phyloP scores from a whole-genome alignment of 768 basidiomycete species.

The Termitomyces sp. region DNA sequence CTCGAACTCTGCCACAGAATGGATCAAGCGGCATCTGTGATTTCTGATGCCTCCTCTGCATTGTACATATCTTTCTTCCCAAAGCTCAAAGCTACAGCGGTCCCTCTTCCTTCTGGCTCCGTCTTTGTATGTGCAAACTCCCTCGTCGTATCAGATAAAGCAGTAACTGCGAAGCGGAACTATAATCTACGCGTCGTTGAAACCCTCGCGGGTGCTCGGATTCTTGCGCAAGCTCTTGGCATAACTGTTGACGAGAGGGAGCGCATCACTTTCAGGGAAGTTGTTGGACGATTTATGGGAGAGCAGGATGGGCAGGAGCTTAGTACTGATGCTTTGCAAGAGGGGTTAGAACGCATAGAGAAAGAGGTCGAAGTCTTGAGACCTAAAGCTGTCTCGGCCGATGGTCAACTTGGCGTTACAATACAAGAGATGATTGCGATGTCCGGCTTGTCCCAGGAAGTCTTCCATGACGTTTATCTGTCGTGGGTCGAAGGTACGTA shows the following conservation, averaged over 20 bases:
- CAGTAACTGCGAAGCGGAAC: constrained; percentile 63
- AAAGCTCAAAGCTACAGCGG: constrained; percentile 56
- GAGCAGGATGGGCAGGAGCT: constrained; percentile 44
- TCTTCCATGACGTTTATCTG: constrained; percentile 66
- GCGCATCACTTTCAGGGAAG: constrained; percentile 62
- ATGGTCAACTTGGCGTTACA: constrained; percentile 56
- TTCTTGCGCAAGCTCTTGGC: constrained; percentile 59
- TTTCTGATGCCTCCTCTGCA: constrained; percentile 64
- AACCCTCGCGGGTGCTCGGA: constrained; percentile 72
- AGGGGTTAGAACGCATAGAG: constrained; percentile 41
- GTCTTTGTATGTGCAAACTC: constrained; percentile 82
- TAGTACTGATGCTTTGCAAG: constrained; percentile 38
- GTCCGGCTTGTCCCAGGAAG: constrained; percentile 48
- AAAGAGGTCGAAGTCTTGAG: constrained; percentile 49
- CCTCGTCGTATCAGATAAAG: constrained; percentile 77
- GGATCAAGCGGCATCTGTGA: constrained; percentile 89
- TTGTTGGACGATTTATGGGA: constrained; percentile 52
- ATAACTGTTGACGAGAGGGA: constrained; percentile 37
- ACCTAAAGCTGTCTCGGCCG: constrained; percentile 28
- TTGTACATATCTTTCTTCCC: constrained; percentile 85
- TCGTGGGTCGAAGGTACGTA: constrained; percentile 74
- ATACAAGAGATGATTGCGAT: constrained; percentile 69
- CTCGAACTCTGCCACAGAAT: constrained; percentile 41
- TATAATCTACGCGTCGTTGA: constrained; percentile 95
- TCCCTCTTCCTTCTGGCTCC: constrained; percentile 51